Base-by-base conservation (phyloP, 164 flowering plant genomes). In the Protea cynaroides region DNA sequence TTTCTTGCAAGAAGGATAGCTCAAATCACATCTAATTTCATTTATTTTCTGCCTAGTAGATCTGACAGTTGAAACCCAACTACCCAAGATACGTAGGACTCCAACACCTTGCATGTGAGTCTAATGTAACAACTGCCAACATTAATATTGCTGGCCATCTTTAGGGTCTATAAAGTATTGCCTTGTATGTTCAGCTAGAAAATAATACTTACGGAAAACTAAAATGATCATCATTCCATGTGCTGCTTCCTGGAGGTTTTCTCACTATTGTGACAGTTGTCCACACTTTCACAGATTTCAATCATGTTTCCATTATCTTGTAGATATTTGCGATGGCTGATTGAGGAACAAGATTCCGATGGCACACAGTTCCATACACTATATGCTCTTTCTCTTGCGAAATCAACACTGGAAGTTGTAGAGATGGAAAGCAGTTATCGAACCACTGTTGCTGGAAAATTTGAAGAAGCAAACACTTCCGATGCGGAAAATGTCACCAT, bases 261-360 rank as follows among this genome's bases (percentile, higher is more conserved):
- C 61, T 15, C 52, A 9, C 47, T 37, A 37, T 14, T 25, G 34
- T 34, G 49, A 21, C 22, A n/a, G 1, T 67, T 8, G 2, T 54
- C 38, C 3, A 49, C 34, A 47, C 54, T 37, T 64, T 58, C 49
- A 56, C 62, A 67, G 50, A 60, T 38, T 58, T 23, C 58, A 56
- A 21, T 51, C 59, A 40, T 25, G 58, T 43, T 58, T 23, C 25
- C 24, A 46, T 58, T 51, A 56, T 43, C 50, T 55, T 72, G 59
- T 71, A 90, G 97, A 68, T 91, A 91, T 70, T 82, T 94, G 56
- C 96, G 86, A 68, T 94, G 99, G 97, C 80, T 91, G 81, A 94
- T 94, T 79, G 97, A 91, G 71, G 99, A 91, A 69, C 94, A 88
- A 76, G 96, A 83, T 58, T 86, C 84, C 37, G 75, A 74, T 68